Evolutionary conservation across 1,284 basidiomycete species (phyloP).

Genomic region (Athelia psychrophila): DNA sequence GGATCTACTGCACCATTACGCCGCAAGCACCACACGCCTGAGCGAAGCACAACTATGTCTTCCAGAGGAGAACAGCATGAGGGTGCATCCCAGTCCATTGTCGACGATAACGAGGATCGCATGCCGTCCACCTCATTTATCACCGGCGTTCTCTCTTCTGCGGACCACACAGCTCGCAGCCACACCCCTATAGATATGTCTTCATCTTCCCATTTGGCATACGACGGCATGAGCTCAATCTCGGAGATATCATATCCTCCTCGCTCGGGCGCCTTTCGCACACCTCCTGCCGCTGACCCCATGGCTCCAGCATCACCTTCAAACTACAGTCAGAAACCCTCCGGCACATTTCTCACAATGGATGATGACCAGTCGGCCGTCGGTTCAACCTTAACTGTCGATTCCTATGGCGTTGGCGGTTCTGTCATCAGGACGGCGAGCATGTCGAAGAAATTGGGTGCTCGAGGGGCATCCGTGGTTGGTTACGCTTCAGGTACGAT

Average conservation of each 20-base stretch:
- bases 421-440: slow-evolving; percentile 25
- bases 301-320: slow-evolving; percentile 5
- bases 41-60: slow-evolving; percentile 17
- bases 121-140: slow-evolving; percentile 61
- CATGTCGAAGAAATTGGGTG: slow-evolving; percentile 12
- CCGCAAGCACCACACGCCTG: slow-evolving; percentile 12
- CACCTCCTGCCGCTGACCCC: slow-evolving; percentile 13
- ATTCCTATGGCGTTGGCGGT: slow-evolving; percentile 12
- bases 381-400: not conserved
- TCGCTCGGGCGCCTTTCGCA: slow-evolving; percentile 11
- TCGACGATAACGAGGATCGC: slow-evolving; percentile 53
- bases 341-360: slow-evolving; percentile 25
- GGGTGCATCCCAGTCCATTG: slow-evolving; percentile 54
- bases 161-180: not conserved
- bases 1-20: slow-evolving; percentile 8
- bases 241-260: slow-evolving; percentile 54
- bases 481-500: slow-evolving; percentile 22
- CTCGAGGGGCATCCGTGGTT: slow-evolving; percentile 22
- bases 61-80: slow-evolving; percentile 57
- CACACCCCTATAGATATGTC: slow-evolving; percentile 5
- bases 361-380: not conserved
- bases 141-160: slow-evolving; percentile 45
- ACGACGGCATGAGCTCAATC: slow-evolving; percentile 42
- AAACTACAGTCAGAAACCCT: slow-evolving; percentile 25
- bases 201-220: slow-evolving; percentile 22